Percentiles rank a stretch among this genome's conserved stretches.
phyloP scores from a whole-genome alignment of 1,139 yeast species.

The Blastobotrys raffinosifermentans region DNA sequence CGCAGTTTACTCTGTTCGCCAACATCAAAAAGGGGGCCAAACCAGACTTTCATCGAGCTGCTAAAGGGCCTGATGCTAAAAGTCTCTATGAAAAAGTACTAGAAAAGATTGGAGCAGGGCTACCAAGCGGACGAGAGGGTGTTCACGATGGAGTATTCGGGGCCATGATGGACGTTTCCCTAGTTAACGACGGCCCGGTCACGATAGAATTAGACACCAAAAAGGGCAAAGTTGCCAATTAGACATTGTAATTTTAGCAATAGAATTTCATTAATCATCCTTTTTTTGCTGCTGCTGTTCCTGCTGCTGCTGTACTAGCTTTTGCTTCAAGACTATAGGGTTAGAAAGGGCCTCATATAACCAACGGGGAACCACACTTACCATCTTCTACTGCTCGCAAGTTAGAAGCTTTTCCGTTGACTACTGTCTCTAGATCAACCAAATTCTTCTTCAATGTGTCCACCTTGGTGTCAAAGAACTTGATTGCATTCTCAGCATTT shows the following conservation, averaged over 20 bases:
- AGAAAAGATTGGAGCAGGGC: conserved; percentile 40
- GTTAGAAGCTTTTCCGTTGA: conserved; percentile 35
- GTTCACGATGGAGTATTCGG: conserved; percentile 90
- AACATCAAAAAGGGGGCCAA: conserved; percentile 82
- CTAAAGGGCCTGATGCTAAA: conserved; percentile 66
- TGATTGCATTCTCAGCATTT: conserved; percentile 47
- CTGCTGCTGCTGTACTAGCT: conserved; percentile 4
- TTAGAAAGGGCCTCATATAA: not conserved
- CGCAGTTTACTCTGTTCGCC: conserved; percentile 87
- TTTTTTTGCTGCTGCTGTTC: conserved; percentile 1
- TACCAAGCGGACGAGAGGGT: conserved; percentile 44
- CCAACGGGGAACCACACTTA: conserved; percentile 11
- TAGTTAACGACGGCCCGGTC: conserved; percentile 83
- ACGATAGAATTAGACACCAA: conserved; percentile 67
- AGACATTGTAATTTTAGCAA: not conserved
- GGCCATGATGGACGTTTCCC: conserved; percentile 91
- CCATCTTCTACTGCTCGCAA: conserved; percentile 31
- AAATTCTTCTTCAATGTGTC: conserved; percentile 68
- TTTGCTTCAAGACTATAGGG: conserved; percentile 7
- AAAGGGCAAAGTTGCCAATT: conserved; percentile 24
- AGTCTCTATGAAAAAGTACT: conserved; percentile 63
- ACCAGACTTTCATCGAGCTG: conserved; percentile 90
- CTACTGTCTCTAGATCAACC: conserved; percentile 65
- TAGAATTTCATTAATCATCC: not conserved
- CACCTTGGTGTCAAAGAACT: conserved; percentile 70